Evolutionary conservation across 2,329 filamentous ascomycete genomes (phyloP), one percentile per base, ranked within the genome.

Genomic region (Diplodia mutila): DNA sequence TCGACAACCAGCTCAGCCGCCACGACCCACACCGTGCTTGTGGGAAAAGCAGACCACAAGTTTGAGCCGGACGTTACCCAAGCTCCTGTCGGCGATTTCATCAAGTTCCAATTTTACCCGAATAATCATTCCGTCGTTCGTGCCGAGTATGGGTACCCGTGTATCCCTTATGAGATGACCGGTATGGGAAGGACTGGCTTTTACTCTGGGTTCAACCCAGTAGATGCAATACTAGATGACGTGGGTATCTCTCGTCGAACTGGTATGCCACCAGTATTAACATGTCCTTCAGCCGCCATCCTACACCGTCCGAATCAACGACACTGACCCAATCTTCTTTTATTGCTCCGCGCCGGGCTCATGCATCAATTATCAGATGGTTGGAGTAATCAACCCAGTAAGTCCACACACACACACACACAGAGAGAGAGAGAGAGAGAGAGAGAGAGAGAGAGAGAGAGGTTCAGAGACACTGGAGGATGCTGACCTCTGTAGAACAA

Each of bases 331-430:
- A 8, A 76, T 80, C 11, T 80, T 77, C 70, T 79, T 74, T 70
- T 80, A 80, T 67, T 80, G 77, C 67, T 74, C 88, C 0, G 90
- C 90, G 0, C 84, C 87, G 0, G 84, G 82, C 0, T 91, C 89
- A 2, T 94, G 91, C 73, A 82, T 83, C 3, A 76, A 80, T 4
- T 84, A 89, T 52, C 84, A 86, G 23, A 94, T 94, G 91, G 85
- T 94, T 21, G 91, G 91, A 2, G 90, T 87, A 1, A 89, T 94
- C 71, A 94, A 94, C 73, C 85, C 89, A 9, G 86, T 88, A 80
- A 69, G 81, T 11, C 14, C 16, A 14, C 23, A 49, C 25, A n/a
- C n/a, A n/a, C n/a, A n/a, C n/a, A n/a, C n/a, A n/a, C n/a, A n/a
- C n/a, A n/a, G n/a, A n/a, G n/a, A n/a, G n/a, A n/a, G n/a, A n/a